phyloP scores from a whole-genome alignment of 768 basidiomycete species.

The Mycena metata region DNA sequence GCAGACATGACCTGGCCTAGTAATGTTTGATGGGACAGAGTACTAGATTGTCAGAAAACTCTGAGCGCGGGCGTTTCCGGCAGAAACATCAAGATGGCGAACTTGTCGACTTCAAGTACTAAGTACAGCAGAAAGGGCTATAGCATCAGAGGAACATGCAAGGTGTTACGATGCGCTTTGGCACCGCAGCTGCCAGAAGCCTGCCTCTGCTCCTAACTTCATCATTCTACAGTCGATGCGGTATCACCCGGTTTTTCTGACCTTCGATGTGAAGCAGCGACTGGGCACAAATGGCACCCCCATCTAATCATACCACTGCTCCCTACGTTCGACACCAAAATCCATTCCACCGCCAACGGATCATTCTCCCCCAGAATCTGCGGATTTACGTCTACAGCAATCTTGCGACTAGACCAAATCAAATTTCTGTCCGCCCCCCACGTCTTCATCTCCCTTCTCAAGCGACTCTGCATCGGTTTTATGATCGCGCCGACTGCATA shows the following conservation, averaged over 20 bases:
- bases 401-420: no score
- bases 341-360: slow-evolving; percentile 8
- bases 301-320: not conserved
- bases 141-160: slow-evolving; percentile 10
- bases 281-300: not conserved
- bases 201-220: slow-evolving; percentile 6
- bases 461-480: slow-evolving; percentile 9
- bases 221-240: slow-evolving; percentile 10
- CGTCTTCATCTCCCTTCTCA: slow-evolving; percentile 11
- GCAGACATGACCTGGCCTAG: slow-evolving; percentile 11
- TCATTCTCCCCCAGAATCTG: no score
- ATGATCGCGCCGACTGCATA: slow-evolving; percentile 5
- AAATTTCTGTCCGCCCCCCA: slow-evolving; percentile 6
- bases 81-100: slow-evolving; percentile 14
- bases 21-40: slow-evolving; percentile 6
- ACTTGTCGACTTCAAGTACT: slow-evolving; percentile 14
- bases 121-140: slow-evolving; percentile 7
- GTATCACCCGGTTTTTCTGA: slow-evolving; percentile 7
- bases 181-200: slow-evolving; percentile 3
- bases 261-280: slow-evolving; percentile 5
- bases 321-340: slow-evolving; percentile 12
- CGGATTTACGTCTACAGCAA: no score
- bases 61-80: slow-evolving; percentile 9
- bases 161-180: slow-evolving; percentile 11
- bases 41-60: slow-evolving; percentile 10